Conservation (phyloP, 176 grass and related monocot genomes). For the Oryza brachyantha region DNA sequence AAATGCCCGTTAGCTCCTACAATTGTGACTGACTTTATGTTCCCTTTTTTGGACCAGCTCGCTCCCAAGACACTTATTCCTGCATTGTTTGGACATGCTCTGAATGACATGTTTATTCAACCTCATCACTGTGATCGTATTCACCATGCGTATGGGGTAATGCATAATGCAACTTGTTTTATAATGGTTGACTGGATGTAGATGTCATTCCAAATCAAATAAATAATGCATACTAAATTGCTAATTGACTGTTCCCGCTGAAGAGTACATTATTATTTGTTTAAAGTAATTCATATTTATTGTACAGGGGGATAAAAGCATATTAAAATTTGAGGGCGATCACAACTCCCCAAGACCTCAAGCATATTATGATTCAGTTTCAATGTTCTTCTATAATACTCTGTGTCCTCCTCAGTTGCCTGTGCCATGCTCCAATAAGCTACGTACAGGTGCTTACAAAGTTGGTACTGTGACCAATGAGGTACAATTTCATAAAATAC, state of each 20-base stretch:
- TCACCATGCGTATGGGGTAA: conserved; percentile 89
- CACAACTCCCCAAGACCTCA: conserved; percentile 91
- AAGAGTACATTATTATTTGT: conserved; percentile 13
- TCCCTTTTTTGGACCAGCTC: conserved; percentile 56
- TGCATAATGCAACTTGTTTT: conserved; percentile 9
- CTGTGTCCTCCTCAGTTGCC: conserved; percentile 74
- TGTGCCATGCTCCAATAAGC: conserved; percentile 57
- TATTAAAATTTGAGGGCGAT: conserved; percentile 97
- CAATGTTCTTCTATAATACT: conserved; percentile 86
- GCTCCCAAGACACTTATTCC: conserved; percentile 87
- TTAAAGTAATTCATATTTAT: conserved; percentile 18
- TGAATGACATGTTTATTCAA: conserved; percentile 90
- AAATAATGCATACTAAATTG: conserved; percentile 1
- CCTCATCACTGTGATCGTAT: conserved; percentile 83
- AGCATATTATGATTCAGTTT: conserved; percentile 97
- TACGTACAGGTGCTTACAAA: conserved; percentile 62
- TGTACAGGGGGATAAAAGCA: conserved; percentile 83
- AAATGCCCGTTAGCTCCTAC: neutral
- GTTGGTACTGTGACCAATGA: conserved; percentile 51
- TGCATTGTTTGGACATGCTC: conserved; percentile 85
- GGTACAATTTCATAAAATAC: conserved; percentile 43
- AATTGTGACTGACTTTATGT: conserved; percentile 14
- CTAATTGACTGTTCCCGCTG: neutral
- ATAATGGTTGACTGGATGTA: conserved; percentile 21
- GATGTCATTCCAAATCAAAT: neutral